Evolutionary conservation across 768 basidiomycete species (phyloP), one percentile per base, ranked within the genome.

Genomic region (Mycena galericulata): DNA sequence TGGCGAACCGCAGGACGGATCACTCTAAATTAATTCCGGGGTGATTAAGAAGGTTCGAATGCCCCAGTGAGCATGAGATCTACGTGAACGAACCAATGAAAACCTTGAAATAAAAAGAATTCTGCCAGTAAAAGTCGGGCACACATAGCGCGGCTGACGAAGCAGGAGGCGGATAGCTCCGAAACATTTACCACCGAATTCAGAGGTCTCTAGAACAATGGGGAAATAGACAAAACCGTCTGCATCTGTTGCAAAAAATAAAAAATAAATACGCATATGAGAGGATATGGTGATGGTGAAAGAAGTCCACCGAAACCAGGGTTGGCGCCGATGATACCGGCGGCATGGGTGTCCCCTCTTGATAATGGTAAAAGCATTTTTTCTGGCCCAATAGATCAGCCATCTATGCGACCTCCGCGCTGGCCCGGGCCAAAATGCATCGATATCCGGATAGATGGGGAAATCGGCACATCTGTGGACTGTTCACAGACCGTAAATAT

Each of bases 401-500:
- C 47, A 49, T 49, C 24, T 15, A 29, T 49, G 47, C 47, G 29
- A 49, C 24, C 47, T 49, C 47, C 47, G 26, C 47, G 47, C 47
- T 49, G 47, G 27, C 7, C 47, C n/a, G 26, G 26, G 26, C 47
- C 26, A 27, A 49, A 49, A 49, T 49, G 27, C 47, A 49, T 49
- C 7, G 24, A 29, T 27, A 49, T 49, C 47, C 47, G 24, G 47
- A 49, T 49, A 49, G 47, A 49, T 27, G 11, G 26, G 47, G 11
- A 49, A 49, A 49, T 29, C 47, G 26, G 47, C 47, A 27, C 47
- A 49, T 49, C 47, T 49, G 47, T 49, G 26, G 47, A 49, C 47
- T 29, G 47, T 49, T 49, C 47, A 27, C 47, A 49, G 47, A 49
- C 47, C 47, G 47, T 49, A 17, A 49, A 49, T 49, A 49, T 49